These are phyloP conservation scores for Phlebiopsis flavidoalba DNA, from an alignment of 768 basidiomycete genomes.

Conservation along the genomic window DNA sequence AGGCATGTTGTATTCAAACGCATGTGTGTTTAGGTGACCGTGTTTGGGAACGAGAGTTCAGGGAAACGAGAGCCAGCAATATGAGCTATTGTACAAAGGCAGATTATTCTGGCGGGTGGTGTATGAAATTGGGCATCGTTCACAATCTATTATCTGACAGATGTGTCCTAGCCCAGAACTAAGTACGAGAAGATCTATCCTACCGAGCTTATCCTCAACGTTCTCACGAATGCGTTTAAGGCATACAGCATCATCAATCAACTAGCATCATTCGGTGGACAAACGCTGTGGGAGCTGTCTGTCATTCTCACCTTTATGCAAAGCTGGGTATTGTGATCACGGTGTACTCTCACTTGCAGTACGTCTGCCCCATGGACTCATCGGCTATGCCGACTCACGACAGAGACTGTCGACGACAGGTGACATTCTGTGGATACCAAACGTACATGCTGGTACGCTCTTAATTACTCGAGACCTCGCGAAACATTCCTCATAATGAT, in stretches of 20 bases:
- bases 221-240: constrained; percentile 38
- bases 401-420: constrained; percentile 9
- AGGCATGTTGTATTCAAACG: too few species aligned
- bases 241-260: constrained; percentile 45
- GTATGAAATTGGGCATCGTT: too few species aligned
- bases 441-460: constrained; percentile 28
- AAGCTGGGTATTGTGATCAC: constrained; percentile 41
- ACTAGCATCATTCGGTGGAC: constrained; percentile 45
- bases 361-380: not conserved
- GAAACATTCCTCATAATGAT: too few species aligned
- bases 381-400: not conserved
- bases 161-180: too few species aligned
- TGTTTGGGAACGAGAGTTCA: too few species aligned
- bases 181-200: constrained; percentile 34
- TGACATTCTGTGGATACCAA: constrained; percentile 30
- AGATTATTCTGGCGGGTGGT: constrained; percentile 51
- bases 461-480: not conserved
- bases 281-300: constrained; percentile 39
- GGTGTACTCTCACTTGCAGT: constrained; percentile 32
- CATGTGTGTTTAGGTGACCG: constrained; percentile 27
- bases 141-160: too few species aligned
- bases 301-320: constrained; percentile 18
- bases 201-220: constrained; percentile 37
- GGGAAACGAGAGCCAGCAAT: constrained; percentile 50
- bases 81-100: constrained; percentile 49